A percentile compares a stretch with the other conserved stretches of the same genome.
Conservation (phyloP, 1,284 basidiomycete species). For the Ceratobasidium sp. region DNA sequence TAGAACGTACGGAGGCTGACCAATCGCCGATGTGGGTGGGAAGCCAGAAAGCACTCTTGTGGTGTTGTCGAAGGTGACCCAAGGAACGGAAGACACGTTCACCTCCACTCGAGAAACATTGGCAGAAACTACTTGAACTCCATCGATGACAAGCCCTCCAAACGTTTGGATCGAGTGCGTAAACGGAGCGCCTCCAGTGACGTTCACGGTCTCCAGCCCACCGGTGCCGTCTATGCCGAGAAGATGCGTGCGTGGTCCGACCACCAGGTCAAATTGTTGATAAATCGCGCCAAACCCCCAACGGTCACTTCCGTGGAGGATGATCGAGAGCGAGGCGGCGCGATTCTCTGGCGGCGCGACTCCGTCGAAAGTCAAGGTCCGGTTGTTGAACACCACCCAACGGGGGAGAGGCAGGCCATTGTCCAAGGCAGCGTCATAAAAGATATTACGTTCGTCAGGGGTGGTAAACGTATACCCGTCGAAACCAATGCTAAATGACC, state of each 20-base stretch:
- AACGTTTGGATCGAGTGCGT: slow-evolving; percentile 51
- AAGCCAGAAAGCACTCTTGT: slow-evolving; percentile 71
- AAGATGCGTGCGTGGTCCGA: slow-evolving; percentile 62
- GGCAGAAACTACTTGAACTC: slow-evolving; percentile 62
- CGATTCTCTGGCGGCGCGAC: slow-evolving; percentile 65
- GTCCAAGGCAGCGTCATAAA: slow-evolving; percentile 71
- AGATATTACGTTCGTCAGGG: slow-evolving; percentile 59
- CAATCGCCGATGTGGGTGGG: slow-evolving; percentile 53
- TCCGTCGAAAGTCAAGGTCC: slow-evolving; percentile 81
- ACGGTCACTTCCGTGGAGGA: slow-evolving; percentile 72
- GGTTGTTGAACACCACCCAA: slow-evolving; percentile 79
- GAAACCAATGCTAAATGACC: slow-evolving; percentile 94
- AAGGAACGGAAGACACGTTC: slow-evolving; percentile 65
- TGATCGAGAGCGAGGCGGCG: slow-evolving; percentile 46
- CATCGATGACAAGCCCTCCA: slow-evolving; percentile 69
- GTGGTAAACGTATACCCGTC: slow-evolving; percentile 71
- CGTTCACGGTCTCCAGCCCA: slow-evolving; percentile 59
- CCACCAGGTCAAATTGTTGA: slow-evolving; percentile 66
- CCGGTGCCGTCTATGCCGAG: slow-evolving; percentile 46
- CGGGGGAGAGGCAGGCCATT: slow-evolving; percentile 76
- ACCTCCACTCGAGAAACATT: slow-evolving; percentile 63
- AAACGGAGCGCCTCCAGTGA: slow-evolving; percentile 61
- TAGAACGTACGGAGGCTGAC: slow-evolving; percentile 51
- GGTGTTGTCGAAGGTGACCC: slow-evolving; percentile 71
- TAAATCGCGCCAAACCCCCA: slow-evolving; percentile 67